These are phyloP conservation scores for Chrysanthemum seticuspe DNA, from an alignment of 129 eudicot genomes.

Conservation along the genomic window DNA sequence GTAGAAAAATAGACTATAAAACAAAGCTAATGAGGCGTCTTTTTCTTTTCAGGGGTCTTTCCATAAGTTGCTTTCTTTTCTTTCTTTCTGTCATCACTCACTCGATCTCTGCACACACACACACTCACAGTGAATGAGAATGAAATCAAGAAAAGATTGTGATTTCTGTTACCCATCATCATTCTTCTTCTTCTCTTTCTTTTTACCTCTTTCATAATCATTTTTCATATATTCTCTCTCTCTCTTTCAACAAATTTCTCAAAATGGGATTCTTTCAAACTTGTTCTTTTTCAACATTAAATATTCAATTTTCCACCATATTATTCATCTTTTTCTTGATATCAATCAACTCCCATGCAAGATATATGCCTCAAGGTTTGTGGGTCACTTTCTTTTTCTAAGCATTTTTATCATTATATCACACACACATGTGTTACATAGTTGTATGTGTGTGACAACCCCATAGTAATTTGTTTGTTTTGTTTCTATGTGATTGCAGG, in stretches of 20 bases:
- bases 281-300: constrained; percentile 26
- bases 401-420: not conserved
- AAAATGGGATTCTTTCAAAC: constrained; percentile 41
- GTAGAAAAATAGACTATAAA: constrained; percentile 19
- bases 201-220: constrained; percentile 27
- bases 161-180: constrained; percentile 24
- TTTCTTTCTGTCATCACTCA: constrained; percentile 33
- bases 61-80: constrained; percentile 37
- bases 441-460: not conserved
- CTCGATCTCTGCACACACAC: constrained; percentile 14
- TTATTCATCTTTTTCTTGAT: constrained; percentile 36
- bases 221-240: not conserved
- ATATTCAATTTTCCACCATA: constrained; percentile 24
- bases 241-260: constrained; percentile 12
- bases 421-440: not conserved
- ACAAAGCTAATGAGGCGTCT: constrained; percentile 30
- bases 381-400: constrained; percentile 8
- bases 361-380: constrained; percentile 54
- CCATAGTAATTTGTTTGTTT: not conserved
- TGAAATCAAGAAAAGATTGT: constrained; percentile 41
- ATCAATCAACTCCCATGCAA: constrained; percentile 37
- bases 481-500: constrained; percentile 37
- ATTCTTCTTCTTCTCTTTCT: not conserved
- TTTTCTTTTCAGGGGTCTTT: constrained; percentile 35
- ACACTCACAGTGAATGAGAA: constrained; percentile 29